Evolutionary conservation across 2,329 filamentous ascomycete genomes (phyloP).

Genomic region (Xylaria multiplex): DNA sequence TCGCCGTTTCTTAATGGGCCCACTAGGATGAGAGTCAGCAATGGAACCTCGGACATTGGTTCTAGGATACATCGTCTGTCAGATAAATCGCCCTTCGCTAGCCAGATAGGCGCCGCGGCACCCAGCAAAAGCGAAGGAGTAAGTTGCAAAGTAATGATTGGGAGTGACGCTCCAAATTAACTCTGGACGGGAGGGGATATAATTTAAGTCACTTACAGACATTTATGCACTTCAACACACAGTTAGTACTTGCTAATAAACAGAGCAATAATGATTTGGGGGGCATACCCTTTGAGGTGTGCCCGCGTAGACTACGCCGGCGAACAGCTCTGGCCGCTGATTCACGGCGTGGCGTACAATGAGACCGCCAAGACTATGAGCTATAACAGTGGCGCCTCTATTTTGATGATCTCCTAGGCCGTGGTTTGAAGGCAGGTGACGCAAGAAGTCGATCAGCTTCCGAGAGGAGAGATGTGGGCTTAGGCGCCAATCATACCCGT

Average conservation of each 20-base stretch:
- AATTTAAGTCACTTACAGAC: slow-evolving; percentile 50
- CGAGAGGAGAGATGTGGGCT: slow-evolving; percentile 80
- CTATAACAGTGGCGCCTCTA: slow-evolving; percentile 81
- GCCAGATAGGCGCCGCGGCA: not conserved
- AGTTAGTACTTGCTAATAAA: slow-evolving; percentile 14
- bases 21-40: slow-evolving; percentile 59
- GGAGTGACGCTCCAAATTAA: not conserved
- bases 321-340: slow-evolving; percentile 82
- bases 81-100: not conserved
- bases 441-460: slow-evolving; percentile 77
- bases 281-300: slow-evolving; percentile 68
- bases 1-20: slow-evolving; percentile 93
- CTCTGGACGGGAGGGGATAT: not conserved
- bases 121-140: not conserved
- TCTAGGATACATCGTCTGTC: not conserved
- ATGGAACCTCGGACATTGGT: not conserved
- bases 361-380: slow-evolving; percentile 87
- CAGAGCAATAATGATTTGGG: not conserved
- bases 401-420: slow-evolving; percentile 61
- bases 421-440: slow-evolving; percentile 78
- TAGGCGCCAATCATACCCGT: slow-evolving; percentile 93
- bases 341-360: slow-evolving; percentile 92
- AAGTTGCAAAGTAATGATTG: not conserved
- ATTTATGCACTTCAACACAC: slow-evolving; percentile 74
- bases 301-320: slow-evolving; percentile 86